Percentiles rank a stretch among this genome's conserved stretches.
Conservation (phyloP, 768 basidiomycete species). For the Scleroderma citrinum region DNA sequence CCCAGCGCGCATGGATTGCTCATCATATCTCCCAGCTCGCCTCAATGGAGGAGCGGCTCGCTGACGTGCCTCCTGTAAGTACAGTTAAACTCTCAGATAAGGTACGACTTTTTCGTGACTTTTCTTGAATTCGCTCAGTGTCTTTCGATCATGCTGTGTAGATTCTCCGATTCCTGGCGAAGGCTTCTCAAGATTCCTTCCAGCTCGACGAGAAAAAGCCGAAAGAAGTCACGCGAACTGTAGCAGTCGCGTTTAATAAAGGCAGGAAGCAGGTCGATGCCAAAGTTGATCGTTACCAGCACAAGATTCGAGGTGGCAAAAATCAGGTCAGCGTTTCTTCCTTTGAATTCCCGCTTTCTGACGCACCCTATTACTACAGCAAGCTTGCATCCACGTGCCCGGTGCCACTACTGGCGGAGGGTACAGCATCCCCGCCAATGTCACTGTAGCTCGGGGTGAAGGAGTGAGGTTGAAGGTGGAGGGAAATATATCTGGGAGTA, state of each 20-base stretch:
- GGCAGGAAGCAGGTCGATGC: conserved; percentile 11
- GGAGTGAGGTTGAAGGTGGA: conserved; percentile 17
- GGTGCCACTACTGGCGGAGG: conserved; percentile 12
- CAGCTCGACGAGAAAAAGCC: conserved; percentile 26
- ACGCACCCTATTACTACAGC: conserved; percentile 5
- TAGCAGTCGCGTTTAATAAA: conserved; percentile 9
- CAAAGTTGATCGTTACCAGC: conserved; percentile 24
- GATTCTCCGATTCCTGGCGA: conserved; percentile 24
- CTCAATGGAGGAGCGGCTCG: conserved; percentile 17
- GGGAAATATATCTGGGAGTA: conserved; percentile 26
- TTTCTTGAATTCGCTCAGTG: neutral
- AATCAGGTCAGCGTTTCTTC: conserved; percentile 31
- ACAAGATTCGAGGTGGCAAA: conserved; percentile 24
- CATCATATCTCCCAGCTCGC: conserved; percentile 23
- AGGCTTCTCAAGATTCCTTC: conserved; percentile 18
- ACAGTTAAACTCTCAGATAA: conserved; percentile 20
- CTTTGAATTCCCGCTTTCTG: neutral
- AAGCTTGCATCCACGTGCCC: conserved; percentile 19
- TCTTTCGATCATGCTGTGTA: conserved; percentile 5
- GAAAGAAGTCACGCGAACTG: conserved; percentile 15
- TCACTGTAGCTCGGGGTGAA: conserved; percentile 10
- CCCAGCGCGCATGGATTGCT: conserved; percentile 27
- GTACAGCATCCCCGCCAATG: conserved; percentile 17
- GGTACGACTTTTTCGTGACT: conserved; percentile 5
- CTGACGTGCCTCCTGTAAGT: conserved; percentile 19